A percentile compares a stretch with the other conserved stretches of the same genome.
Conservation (phyloP, 1,139 yeast species). For the Yarrowia galli region DNA sequence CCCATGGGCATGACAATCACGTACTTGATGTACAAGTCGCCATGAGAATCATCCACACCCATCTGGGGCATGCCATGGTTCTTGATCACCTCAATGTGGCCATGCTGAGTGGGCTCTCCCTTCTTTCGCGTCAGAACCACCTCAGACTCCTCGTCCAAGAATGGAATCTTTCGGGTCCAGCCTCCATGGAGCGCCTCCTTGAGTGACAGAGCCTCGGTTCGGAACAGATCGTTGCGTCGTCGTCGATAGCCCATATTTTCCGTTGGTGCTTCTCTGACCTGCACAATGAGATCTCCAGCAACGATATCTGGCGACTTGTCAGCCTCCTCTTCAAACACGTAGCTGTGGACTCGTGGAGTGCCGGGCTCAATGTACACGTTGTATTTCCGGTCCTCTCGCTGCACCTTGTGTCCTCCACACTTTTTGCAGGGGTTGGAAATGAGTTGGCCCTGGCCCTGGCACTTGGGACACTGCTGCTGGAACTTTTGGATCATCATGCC, state of each 20-base stretch:
- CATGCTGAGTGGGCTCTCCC: slow-evolving; percentile 64
- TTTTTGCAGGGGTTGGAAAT: slow-evolving; percentile 68
- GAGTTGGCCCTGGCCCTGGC: slow-evolving; percentile 77
- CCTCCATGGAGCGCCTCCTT: slow-evolving; percentile 79
- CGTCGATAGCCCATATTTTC: slow-evolving; percentile 86
- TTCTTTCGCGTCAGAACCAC: slow-evolving; percentile 58
- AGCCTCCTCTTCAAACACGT: slow-evolving; percentile 75
- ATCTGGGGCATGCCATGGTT: slow-evolving; percentile 87
- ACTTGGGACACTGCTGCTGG: slow-evolving; percentile 77
- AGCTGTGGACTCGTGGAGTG: slow-evolving; percentile 63
- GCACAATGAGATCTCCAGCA: slow-evolving; percentile 78
- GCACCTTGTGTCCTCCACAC: slow-evolving; percentile 77
- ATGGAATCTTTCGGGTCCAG: slow-evolving; percentile 73
- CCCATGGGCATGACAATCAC: slow-evolving; percentile 61
- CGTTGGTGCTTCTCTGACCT: slow-evolving; percentile 54
- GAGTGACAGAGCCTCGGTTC: slow-evolving; percentile 78
- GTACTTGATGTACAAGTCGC: slow-evolving; percentile 79
- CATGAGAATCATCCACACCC: slow-evolving; percentile 53
- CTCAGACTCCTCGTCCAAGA: slow-evolving; percentile 65
- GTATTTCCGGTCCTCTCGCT: slow-evolving; percentile 63
- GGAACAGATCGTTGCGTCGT: slow-evolving; percentile 71
- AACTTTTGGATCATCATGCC: slow-evolving; percentile 92
- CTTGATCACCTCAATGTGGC: slow-evolving; percentile 71
- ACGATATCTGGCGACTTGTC: slow-evolving; percentile 82
- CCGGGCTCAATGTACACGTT: slow-evolving; percentile 76